Base-by-base conservation (phyloP, 495 filamentous ascomycete genomes). In the Aspergillus carlsbadensis region DNA sequence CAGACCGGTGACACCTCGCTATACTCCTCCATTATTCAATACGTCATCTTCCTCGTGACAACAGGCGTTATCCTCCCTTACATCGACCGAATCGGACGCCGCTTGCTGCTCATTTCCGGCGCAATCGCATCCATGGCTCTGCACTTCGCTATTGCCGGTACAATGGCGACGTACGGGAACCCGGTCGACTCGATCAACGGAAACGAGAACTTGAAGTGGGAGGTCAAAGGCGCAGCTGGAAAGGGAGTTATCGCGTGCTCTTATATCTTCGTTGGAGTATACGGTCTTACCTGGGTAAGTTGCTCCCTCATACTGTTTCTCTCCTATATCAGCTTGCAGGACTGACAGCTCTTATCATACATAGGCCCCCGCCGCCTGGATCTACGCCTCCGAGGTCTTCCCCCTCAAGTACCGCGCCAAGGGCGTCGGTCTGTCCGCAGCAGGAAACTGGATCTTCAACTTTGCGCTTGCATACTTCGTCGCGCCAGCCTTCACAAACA, bases 361-460 rank as follows among this genome's bases (percentile, higher is more conserved):
- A 8, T 42, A 88, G 49, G 87, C 86, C 1, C 87, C 85, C 2
- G 78, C 85, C 1, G 87, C 77, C 56, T 91, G 88, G 87, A 79
- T 90, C 54, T 91, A 92, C 69, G 83, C 86, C 0, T 81, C 88
- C 17, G 87, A 92, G 72, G 83, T 91, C 3, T 91, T 86, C 80
- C 85, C 85, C 0, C 77, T 90, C 10, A 86, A 88, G 62, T 89
- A 86, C 14, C 83, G 88, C 15, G 88, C 86, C 13, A 86, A 81
- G 31, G 88, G 87, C 13, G 88, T 90, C 74, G 82, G 74, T 10
- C 71, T 89, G 20, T 82, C 86, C 0, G 81, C 86, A 0, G 76
- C 85, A 21, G 82, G 81, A 3, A 91, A 92, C 70, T 89, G 87
- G 87, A 76, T 88, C 14, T 90, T 89, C 77, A 89, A 89, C 74